These are phyloP conservation scores for Leucaena leucocephala DNA, from an alignment of 306 rosid genomes.

Conservation along the genomic window DNA sequence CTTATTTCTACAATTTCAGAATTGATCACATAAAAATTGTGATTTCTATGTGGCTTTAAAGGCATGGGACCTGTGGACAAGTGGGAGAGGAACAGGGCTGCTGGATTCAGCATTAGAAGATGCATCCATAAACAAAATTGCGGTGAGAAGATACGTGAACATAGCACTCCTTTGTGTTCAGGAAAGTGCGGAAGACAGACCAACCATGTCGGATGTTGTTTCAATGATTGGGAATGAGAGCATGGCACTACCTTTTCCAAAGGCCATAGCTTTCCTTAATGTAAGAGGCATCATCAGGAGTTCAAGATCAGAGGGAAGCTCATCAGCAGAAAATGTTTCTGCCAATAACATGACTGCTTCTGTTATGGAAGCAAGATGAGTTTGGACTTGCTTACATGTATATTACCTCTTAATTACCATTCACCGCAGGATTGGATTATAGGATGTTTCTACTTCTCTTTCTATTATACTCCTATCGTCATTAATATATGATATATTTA, in stretches of 20 bases:
- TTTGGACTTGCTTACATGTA: background rate
- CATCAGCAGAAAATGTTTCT: constrained; percentile 8
- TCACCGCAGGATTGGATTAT: background rate
- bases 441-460: background rate
- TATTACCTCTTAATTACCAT: background rate
- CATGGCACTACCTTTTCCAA: constrained; percentile 32
- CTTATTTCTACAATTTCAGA: background rate
- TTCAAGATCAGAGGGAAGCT: background rate
- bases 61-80: constrained; percentile 52
- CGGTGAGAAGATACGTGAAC: constrained; percentile 31
- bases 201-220: constrained; percentile 46
- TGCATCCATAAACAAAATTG: background rate
- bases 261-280: constrained; percentile 39
- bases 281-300: constrained; percentile 5
- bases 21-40: background rate
- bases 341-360: constrained; percentile 26
- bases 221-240: constrained; percentile 46
- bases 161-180: constrained; percentile 47
- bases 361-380: constrained; percentile 39
- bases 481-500: too few species aligned
- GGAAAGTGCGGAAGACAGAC: constrained; percentile 45
- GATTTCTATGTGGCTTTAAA: background rate
- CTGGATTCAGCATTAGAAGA: constrained; percentile 30
- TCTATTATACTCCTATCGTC: background rate
- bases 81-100: constrained; percentile 22